Base-by-base conservation (phyloP, 192 early-diverging fungal species). In the Dissophora ornata region DNA sequence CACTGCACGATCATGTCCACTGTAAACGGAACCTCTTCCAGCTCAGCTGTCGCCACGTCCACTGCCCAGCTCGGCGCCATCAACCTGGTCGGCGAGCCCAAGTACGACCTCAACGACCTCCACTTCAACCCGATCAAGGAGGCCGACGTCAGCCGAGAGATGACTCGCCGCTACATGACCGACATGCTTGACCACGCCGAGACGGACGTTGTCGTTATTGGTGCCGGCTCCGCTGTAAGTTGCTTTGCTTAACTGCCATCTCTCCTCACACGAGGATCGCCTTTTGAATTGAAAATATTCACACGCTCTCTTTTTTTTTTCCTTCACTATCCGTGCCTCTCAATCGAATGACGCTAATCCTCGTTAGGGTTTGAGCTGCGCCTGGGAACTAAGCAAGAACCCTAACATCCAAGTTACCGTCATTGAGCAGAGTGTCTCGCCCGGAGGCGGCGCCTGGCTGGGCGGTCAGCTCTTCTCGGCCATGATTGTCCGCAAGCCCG, bases 401-500 rank as follows among this genome's bases (percentile, higher is more conserved):
- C 90, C 88, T 26, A 58, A 83, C 40, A 62, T 91, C 67, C 85
- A 88, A 80, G 84, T 91, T 24, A 84, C 90, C n/a, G 85, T 91
- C 57, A 86, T 91, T 58, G 90, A 91, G 80, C 79, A 84, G 24
- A 86, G 82, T 42, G 90, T 91, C 57, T 82, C 88, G 2, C 90
- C 90, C 33, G 90, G 90, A 28, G 90, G 90, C 63, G 90, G 90
- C 48, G 87, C 87, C 42, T 91, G 90, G 90, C 77, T 91, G 34
- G 90, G 90, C 18, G 90, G 90, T 3, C 90, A 91, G 79, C 82
- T 91, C 36, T 84, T 91, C 74, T 84, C 88, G 22, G 83, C 89
- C 48, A 91, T 91, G 88, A 82, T 90, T 60, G 87, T 89, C 69
- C 83, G 90, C 60, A 91, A 92, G 81, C 90, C 90, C 28, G 88